Evolutionary conservation across 305 asterid genomes (phyloP), one percentile per base, ranked within the genome.

Genomic region (Andrographis paniculata): DNA sequence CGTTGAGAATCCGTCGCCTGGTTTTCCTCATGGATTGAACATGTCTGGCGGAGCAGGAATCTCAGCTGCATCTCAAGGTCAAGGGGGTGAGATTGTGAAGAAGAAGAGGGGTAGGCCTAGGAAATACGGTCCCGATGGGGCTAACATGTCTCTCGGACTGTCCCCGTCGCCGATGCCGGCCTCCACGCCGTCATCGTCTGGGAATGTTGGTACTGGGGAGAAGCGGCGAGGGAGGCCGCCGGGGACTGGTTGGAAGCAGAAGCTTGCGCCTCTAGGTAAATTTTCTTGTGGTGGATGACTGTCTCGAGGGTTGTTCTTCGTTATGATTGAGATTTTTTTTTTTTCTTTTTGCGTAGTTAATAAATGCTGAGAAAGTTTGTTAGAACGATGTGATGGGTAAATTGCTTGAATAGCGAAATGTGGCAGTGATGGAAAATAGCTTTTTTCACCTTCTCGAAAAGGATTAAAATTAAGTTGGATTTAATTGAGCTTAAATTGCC

Each of bases 51-150:
- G n/a, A n/a, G n/a, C n/a, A n/a, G n/a, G 46, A 6, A 58, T 67
- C 37, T n/a, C 62, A 33, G 39, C 59, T 59, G 55, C 55, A 49
- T 22, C 70, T 8, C 70, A 56, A n/a, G 33, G 61, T 7, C 69
- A 55, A 22, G 62, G 79, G n/a, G 50, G 55, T 20, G 87, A 72
- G 60, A 53, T 73, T 6, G 78, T 62, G 61, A 82, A 76, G 71
- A 81, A 78, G 62, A 85, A 85, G 78, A 70, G 94, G 65, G 94
- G 94, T 13, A 70, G 95, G 59, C 94, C 94, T 0, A 67, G 94
- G 58, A 85, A 85, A 48, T 79, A 79, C 45, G 87, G 68, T 10
- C 81, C 86, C 5, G 87, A 85, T 60, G 94, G 87, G 46, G 57
- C 91, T 42, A 76, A 74, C 41, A 70, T 70, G 89, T 75, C 84